Evolutionary conservation across 2,329 filamentous ascomycete genomes (phyloP), one percentile per base, ranked within the genome.

Genomic region (Chaetomiaceae sp.): DNA sequence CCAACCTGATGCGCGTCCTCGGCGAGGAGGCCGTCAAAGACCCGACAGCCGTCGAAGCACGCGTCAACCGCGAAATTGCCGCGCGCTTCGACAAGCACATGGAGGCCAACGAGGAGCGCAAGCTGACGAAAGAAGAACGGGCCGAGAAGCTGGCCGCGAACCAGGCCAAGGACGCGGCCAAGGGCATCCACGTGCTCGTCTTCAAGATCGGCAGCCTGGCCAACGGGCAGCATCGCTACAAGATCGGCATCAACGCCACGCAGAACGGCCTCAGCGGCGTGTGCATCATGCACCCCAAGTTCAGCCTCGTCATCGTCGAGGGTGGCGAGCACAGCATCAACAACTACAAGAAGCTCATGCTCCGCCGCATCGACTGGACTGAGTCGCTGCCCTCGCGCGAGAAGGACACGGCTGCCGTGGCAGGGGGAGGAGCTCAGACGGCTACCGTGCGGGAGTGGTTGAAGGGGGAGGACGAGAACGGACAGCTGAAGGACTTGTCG

Each of bases 1-100:
- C 87, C 53, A 99, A 99, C 69, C 81, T 99, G 66, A 99, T 99
- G 94, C 86, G 91, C 53, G 94, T 99, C 27, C 78, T 96, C 51
- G 94, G 94, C 58, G 90, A 96, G 67, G 86, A 90, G 70, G 80
- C 80, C 16, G 92, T 99, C 61, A 95, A 96, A 66, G 94, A 99
- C 71, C 94, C 94, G 6, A 99, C 95, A 0, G 94, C 94, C 4
- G 94, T 99, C 41, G 94, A 99, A 72, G 90, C 90, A 46, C 85
- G 90, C 21, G 94, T 99, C 47, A 96, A 95, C 69, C 81, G 86
- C 48, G 90, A 99, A 69, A 96, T 99, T 60, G 87, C 87, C 25
- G 90, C 95, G 58, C 88, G 94, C 37, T 84, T 86, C 53, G 79
- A 87, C 55, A 81, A 86, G 60, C 95, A 99, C 69, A 75, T 92